These are phyloP conservation scores for Infundibulicybe gibba DNA, from an alignment of 768 basidiomycete species.

Conservation along the genomic window DNA sequence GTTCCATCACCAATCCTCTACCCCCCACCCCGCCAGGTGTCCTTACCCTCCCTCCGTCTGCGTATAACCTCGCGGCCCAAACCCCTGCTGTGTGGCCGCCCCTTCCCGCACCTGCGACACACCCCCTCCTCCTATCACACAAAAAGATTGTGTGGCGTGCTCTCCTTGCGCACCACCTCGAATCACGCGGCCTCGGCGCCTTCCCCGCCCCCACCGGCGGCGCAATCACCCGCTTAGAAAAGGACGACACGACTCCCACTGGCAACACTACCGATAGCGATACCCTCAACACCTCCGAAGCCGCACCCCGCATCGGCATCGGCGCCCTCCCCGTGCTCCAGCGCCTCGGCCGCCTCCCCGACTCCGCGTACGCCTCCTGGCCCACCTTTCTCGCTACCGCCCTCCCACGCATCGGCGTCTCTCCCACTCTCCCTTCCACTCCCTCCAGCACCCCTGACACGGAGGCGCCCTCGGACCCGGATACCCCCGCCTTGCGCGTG, in stretches of 20 bases:
- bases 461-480: conserved; percentile 14
- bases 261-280: conserved; percentile 5
- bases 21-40: not conserved
- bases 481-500: not conserved
- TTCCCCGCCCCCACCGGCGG: too few relatives aligned
- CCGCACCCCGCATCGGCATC: conserved; percentile 16
- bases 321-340: conserved; percentile 39
- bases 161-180: conserved; percentile 32
- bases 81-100: conserved; percentile 61
- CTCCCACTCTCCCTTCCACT: conserved; percentile 12
- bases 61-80: conserved; percentile 71
- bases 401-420: conserved; percentile 22
- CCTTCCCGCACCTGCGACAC: conserved; percentile 19
- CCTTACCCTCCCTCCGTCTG: conserved; percentile 38
- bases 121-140: conserved; percentile 45
- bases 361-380: conserved; percentile 49
- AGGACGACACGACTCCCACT: too few relatives aligned
- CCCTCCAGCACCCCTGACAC: conserved; percentile 4
- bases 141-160: conserved; percentile 75
- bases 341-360: conserved; percentile 43
- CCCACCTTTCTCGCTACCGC: conserved; percentile 35
- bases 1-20: too few relatives aligned
- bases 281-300: conserved; percentile 5
- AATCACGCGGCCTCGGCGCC: too few relatives aligned
- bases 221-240: too few relatives aligned